Percentiles rank a stretch among this genome's conserved stretches.
These are phyloP conservation scores for Hypoxylon sp. DNA, from an alignment of 2,329 filamentous ascomycete species.

Conservation along the genomic window DNA sequence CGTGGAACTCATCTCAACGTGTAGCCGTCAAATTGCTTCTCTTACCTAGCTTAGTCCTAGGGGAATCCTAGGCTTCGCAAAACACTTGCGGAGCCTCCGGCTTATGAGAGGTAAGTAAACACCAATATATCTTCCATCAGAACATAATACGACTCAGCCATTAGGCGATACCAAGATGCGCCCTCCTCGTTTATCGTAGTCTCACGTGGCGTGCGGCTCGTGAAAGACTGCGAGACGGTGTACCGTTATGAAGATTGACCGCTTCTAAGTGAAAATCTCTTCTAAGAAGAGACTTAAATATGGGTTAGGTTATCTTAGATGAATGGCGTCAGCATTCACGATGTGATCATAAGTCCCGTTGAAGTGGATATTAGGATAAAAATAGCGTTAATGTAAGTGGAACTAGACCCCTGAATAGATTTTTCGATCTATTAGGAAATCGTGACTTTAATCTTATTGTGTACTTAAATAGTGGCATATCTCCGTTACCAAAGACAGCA, in stretches of 20 bases:
- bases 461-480: conserved; percentile 10
- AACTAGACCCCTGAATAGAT: conserved; percentile 6
- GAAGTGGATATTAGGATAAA: conserved; percentile 12
- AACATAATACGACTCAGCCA: not conserved
- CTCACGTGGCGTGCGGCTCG: not conserved
- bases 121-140: not conserved
- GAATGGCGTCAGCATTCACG: conserved; percentile 31
- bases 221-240: not conserved
- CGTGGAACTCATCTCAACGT: not conserved
- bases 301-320: not conserved
- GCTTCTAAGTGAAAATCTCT: not conserved
- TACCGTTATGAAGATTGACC: not conserved
- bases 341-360: conserved; percentile 7
- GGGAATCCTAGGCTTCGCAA: not conserved
- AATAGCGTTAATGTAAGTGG: conserved; percentile 2
- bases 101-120: not conserved
- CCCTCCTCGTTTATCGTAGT: not conserved
- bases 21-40: not conserved
- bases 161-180: not conserved
- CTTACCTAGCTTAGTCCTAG: not conserved
- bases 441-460: conserved; percentile 1
- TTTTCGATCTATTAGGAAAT: not conserved
- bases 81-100: not conserved
- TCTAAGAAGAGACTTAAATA: conserved; percentile 3
- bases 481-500: conserved; percentile 5